Percentiles rank a stretch among this genome's conserved stretches.
phyloP scores from a whole-genome alignment of 805 yeast genomes.

The Cyberlindnera lachancei region DNA sequence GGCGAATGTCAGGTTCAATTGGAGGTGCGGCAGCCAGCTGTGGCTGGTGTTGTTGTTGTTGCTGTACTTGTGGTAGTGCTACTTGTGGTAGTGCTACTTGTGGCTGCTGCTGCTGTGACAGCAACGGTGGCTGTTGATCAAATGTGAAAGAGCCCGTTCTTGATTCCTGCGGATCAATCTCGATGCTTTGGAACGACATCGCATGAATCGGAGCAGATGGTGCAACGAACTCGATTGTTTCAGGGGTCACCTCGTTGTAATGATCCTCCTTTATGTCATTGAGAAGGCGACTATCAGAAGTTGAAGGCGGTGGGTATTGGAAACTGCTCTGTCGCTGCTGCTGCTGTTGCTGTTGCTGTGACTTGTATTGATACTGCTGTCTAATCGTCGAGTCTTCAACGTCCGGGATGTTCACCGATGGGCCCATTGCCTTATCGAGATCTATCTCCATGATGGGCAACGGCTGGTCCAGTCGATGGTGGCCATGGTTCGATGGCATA shows the following conservation, averaged over 20 bases:
- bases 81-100: neutral
- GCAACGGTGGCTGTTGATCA: neutral
- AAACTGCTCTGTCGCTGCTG: neutral
- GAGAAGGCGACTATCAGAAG: no score
- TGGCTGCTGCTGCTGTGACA: neutral
- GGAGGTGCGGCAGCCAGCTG: constrained; percentile 1
- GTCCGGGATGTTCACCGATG: constrained; percentile 2
- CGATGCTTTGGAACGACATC: constrained; percentile 10
- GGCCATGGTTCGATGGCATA: no score
- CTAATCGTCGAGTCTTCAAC: neutral
- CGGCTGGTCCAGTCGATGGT: no score
- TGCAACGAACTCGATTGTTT: neutral
- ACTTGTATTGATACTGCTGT: neutral
- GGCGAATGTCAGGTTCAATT: constrained; percentile 1
- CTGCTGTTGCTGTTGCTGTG: constrained; percentile 2
- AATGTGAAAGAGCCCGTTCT: neutral
- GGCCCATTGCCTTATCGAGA: constrained; percentile 14
- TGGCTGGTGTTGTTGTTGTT: constrained; percentile 1
- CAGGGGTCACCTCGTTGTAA: neutral
- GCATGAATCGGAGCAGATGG: constrained; percentile 2
- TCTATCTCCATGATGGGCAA: no score
- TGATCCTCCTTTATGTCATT: no score
- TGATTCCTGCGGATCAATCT: constrained; percentile 12
- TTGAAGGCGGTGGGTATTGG: neutral
- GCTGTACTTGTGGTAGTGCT: neutral